Evolutionary conservation across 208 protist genomes (phyloP), one percentile per base, ranked within the genome.

Genomic region (Sergeia podlipaevii): DNA sequence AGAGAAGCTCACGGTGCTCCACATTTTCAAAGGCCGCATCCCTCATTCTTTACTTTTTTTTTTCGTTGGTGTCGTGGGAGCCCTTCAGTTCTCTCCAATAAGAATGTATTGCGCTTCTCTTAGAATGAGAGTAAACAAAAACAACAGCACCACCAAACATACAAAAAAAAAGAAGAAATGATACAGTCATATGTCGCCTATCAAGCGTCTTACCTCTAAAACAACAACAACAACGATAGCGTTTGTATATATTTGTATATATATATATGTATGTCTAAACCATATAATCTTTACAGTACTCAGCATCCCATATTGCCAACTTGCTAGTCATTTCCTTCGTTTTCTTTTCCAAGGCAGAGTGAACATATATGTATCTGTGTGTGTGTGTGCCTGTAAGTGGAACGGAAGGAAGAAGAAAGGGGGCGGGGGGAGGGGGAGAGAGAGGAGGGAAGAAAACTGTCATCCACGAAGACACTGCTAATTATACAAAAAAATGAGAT

Each of bases 81-180:
- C 33, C 39, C 30, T 37, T 37, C 38, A 20, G 4, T n/a, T 5
- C 17, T n/a, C n/a, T n/a, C n/a, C n/a, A n/a, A n/a, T n/a, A n/a
- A n/a, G n/a, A n/a, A n/a, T n/a, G n/a, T n/a, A n/a, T n/a, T n/a
- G n/a, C n/a, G n/a, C n/a, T n/a, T n/a, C n/a, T n/a, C n/a, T n/a
- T n/a, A n/a, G n/a, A n/a, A n/a, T n/a, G n/a, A n/a, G n/a, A n/a
- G n/a, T n/a, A n/a, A n/a, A n/a, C n/a, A n/a, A n/a, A n/a, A n/a
- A n/a, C n/a, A n/a, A n/a, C n/a, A n/a, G n/a, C n/a, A n/a, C n/a
- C 7, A 43, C 3, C 44, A 41, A 44, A 52, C 42, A 53, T 45
- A 27, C 43, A 54, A 63, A 30, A 54, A 23, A 53, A 33, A 51
- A n/a, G 23, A 61, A 21, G n/a, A 50, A 50, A n/a, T 33, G 24